phyloP scores from a whole-genome alignment of 2,329 filamentous ascomycete species.

The Nemania bipapillata region DNA sequence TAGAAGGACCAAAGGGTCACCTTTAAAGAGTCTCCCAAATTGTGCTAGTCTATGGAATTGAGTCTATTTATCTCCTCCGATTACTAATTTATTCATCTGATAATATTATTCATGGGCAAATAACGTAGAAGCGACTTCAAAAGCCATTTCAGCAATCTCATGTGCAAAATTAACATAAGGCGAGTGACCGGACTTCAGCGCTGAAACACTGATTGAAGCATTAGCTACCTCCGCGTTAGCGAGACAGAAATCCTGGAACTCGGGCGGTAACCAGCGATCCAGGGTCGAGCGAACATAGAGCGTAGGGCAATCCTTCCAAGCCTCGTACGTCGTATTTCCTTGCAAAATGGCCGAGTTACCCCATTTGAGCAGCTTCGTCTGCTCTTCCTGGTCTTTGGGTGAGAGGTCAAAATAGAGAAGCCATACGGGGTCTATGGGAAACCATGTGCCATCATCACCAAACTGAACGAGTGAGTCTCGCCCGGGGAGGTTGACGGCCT shows the following conservation, averaged over 20 bases:
- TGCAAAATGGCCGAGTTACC: conserved; percentile 4
- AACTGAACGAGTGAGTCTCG: not conserved
- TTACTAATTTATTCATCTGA: not conserved
- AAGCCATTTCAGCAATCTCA: not conserved
- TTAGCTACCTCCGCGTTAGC: not conserved
- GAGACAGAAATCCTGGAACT: conserved; percentile 4
- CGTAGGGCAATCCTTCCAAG: conserved; percentile 18
- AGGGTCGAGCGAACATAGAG: conserved; percentile 16
- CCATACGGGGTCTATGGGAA: not conserved
- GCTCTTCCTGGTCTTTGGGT: not conserved
- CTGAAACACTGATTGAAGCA: not conserved
- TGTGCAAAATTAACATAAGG: not conserved
- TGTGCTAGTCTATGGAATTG: no score
- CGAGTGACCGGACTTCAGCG: not conserved
- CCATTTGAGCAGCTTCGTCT: not conserved
- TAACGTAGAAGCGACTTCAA: not conserved
- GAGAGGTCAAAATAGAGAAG: not conserved
- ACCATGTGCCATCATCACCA: not conserved
- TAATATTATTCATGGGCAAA: not conserved
- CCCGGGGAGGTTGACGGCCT: not conserved
- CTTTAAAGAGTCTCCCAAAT: no score
- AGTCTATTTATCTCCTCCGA: no score
- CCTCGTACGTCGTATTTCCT: conserved; percentile 14
- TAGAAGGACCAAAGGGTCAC: no score
- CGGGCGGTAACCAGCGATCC: conserved; percentile 23